Evolutionary conservation across 1,284 basidiomycete genomes (phyloP).

Genomic region (Microbotryum violaceum): DNA sequence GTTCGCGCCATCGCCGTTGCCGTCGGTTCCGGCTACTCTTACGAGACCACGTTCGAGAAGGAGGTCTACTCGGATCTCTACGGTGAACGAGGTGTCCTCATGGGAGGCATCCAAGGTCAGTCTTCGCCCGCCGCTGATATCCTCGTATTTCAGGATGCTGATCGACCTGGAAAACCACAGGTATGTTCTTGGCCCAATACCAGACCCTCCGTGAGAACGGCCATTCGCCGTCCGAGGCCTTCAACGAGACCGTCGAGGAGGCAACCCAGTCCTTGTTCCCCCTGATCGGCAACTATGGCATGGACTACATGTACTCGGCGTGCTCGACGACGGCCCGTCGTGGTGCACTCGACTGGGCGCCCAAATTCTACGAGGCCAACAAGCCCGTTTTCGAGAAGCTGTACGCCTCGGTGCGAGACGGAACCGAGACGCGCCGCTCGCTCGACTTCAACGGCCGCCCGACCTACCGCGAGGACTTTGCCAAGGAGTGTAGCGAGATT

Average conservation of each 20-base stretch:
- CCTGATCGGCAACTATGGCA: conserved; percentile 74
- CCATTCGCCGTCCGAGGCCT: conserved; percentile 94
- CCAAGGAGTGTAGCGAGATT: conserved; percentile 89
- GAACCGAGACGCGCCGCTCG: conserved; percentile 92
- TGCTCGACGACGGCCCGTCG: conserved; percentile 99
- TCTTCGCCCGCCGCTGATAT: neutral
- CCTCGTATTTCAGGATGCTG: neutral
- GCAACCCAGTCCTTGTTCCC: conserved; percentile 98
- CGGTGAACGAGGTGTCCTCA: conserved; percentile 99
- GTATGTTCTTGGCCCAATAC: conserved; percentile 98
- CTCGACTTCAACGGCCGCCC: conserved; percentile 90
- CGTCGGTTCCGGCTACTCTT: conserved; percentile 92
- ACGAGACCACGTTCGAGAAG: conserved; percentile 99
- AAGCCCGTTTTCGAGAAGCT: conserved; percentile 87
- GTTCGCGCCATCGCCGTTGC: conserved; percentile 90
- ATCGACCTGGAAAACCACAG: conserved; percentile 47
- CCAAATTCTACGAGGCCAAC: conserved; percentile 79
- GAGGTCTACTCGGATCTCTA: conserved; percentile 99
- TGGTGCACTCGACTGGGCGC: conserved; percentile 88
- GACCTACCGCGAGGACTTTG: conserved; percentile 90
- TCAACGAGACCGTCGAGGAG: conserved; percentile 99
- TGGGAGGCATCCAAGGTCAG: conserved; percentile 85
- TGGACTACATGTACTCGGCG: conserved; percentile 89
- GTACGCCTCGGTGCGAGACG: conserved; percentile 89
- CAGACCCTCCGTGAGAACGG: conserved; percentile 96